A percentile compares a stretch with the other conserved stretches of the same genome.
Conservation (phyloP, 208 protist species). For the Crithidia bombi region DNA sequence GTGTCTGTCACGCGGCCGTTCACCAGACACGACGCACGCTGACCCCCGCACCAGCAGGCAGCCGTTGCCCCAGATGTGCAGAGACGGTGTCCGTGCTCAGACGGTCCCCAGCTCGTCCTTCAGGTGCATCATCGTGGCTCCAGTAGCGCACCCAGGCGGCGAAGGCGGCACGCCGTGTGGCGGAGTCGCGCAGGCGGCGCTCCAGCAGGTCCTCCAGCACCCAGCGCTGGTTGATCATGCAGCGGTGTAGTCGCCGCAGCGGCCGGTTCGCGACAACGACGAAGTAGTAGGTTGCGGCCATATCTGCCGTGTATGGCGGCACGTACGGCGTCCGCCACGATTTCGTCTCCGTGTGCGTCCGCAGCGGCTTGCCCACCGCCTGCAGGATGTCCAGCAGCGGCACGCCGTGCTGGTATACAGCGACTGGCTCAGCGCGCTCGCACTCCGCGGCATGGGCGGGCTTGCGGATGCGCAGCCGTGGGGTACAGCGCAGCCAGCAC, state of each 20-base stretch:
- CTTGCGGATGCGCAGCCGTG: slow-evolving; percentile 11
- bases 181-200: slow-evolving; percentile 5
- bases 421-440: slow-evolving; percentile 14
- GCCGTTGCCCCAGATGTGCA: slow-evolving; percentile 27
- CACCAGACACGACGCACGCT: slow-evolving; percentile 28
- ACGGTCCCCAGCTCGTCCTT: slow-evolving; percentile 12
- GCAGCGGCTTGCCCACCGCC: slow-evolving; percentile 15
- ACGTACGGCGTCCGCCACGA: slow-evolving; percentile 23
- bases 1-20: slow-evolving; percentile 25
- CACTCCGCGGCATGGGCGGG: slow-evolving; percentile 13
- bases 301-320: slow-evolving; percentile 25
- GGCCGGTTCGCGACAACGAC: slow-evolving; percentile 28
- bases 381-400: slow-evolving; percentile 20
- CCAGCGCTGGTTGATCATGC: slow-evolving; percentile 29
- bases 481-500: slow-evolving; percentile 27
- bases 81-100: slow-evolving; percentile 8
- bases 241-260: slow-evolving; percentile 30
- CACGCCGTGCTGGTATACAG: slow-evolving; percentile 30
- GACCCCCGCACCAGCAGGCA: not conserved
- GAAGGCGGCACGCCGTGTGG: slow-evolving; percentile 15
- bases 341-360: slow-evolving; percentile 9
- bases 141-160: slow-evolving; percentile 36
- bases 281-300: slow-evolving; percentile 20
- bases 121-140: slow-evolving; percentile 22
- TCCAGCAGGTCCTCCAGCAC: slow-evolving; percentile 17